Percentiles rank a stretch among this genome's conserved stretches.
Conservation (phyloP, 768 basidiomycete genomes). For the Phlegmacium glaucopus region DNA sequence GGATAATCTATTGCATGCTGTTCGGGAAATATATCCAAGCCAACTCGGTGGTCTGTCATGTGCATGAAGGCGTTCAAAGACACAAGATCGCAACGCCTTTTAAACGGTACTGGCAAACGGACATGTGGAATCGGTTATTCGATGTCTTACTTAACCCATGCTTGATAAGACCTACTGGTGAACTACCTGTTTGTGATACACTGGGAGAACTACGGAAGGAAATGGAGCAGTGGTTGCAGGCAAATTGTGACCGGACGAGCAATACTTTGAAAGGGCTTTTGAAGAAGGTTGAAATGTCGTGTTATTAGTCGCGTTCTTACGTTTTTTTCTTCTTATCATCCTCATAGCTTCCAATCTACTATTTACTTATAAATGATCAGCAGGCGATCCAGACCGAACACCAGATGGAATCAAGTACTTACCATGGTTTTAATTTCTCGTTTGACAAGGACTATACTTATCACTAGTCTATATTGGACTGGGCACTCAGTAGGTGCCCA, state of each 20-base stretch:
- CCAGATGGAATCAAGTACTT: neutral
- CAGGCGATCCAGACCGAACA: no score
- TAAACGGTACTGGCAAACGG: slow-evolving; percentile 93
- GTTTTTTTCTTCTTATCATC: slow-evolving; percentile 11
- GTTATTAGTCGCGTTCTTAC: slow-evolving; percentile 17
- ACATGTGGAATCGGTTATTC: slow-evolving; percentile 82
- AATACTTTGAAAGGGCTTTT: slow-evolving; percentile 77
- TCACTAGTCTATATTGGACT: no score
- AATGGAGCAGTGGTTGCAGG: slow-evolving; percentile 87
- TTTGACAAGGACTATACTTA: slow-evolving; percentile 8
- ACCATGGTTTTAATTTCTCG: no score
- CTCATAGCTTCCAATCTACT: neutral
- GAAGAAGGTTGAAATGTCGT: slow-evolving; percentile 75
- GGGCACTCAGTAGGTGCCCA: no score
- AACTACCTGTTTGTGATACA: slow-evolving; percentile 72
- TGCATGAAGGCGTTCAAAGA: slow-evolving; percentile 30
- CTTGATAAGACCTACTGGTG: slow-evolving; percentile 48
- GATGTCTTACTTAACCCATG: slow-evolving; percentile 83
- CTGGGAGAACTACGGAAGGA: slow-evolving; percentile 61
- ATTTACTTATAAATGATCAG: neutral
- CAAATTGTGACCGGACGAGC: slow-evolving; percentile 83
- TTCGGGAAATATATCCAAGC: slow-evolving; percentile 95
- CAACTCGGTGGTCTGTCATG: slow-evolving; percentile 42
- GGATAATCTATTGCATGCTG: slow-evolving; percentile 93
- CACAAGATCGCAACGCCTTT: slow-evolving; percentile 75